These are phyloP conservation scores for Mallotus repandus DNA, from an alignment of 441 rosid species.

Conservation along the genomic window DNA sequence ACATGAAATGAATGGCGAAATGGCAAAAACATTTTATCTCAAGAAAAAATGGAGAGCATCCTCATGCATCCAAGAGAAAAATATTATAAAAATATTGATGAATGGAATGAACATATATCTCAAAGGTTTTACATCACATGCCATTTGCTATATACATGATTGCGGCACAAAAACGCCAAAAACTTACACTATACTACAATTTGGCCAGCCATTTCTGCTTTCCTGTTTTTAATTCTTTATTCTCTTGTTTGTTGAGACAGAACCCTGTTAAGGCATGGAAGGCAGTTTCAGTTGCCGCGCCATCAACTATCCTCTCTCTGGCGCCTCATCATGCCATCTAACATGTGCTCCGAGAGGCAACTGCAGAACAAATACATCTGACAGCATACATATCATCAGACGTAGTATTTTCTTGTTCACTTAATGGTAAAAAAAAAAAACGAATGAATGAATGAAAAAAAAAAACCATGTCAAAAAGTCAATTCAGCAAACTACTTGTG, in stretches of 20 bases:
- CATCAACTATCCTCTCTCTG: not conserved
- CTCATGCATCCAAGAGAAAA: conserved; percentile 3
- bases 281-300: not conserved
- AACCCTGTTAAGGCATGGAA: not conserved
- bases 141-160: conserved; percentile 37
- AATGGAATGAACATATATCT: conserved; percentile 41
- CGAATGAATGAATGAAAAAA: not conserved
- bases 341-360: conserved; percentile 20
- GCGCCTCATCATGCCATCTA: conserved; percentile 7
- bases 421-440: not conserved
- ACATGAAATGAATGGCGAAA: not conserved
- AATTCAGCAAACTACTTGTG: not conserved
- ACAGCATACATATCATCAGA: conserved; percentile 17
- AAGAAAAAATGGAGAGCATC: not conserved
- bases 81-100: conserved; percentile 33
- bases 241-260: conserved; percentile 27
- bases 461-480: not conserved
- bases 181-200: conserved; percentile 39
- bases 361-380: conserved; percentile 24
- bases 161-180: conserved; percentile 30
- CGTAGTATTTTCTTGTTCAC: no score
- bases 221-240: conserved; percentile 30
- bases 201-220: conserved; percentile 25
- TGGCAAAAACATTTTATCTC: not conserved
- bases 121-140: conserved; percentile 32